These are phyloP conservation scores for Backusella tarrabulga DNA, from an alignment of 192 early-diverging fungal species.

Conservation along the genomic window DNA sequence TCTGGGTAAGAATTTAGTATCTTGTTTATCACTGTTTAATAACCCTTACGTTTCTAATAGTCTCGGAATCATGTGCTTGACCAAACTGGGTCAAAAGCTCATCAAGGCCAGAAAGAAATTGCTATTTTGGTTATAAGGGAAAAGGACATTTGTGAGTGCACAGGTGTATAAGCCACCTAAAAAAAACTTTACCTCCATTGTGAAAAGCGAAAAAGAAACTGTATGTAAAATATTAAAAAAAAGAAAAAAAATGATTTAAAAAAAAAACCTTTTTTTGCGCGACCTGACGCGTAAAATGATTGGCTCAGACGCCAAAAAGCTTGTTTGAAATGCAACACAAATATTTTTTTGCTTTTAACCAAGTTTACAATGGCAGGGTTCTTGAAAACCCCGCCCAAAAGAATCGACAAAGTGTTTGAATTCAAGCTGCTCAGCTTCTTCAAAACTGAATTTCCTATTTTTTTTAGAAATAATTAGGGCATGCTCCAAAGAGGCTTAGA, in stretches of 20 bases:
- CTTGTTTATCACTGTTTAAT: too few species aligned
- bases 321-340: conserved; percentile 2
- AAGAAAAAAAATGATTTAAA: background rate
- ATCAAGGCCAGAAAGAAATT: conserved; percentile 34
- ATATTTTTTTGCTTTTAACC: background rate
- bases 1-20: conserved; percentile 26
- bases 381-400: background rate
- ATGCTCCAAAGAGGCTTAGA: too few species aligned
- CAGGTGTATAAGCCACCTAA: background rate
- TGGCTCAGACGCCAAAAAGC: background rate
- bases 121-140: conserved; percentile 1
- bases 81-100: conserved; percentile 36
- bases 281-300: background rate
- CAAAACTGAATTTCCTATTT: too few species aligned
- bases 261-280: background rate
- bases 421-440: too few species aligned
- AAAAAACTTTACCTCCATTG: conserved; percentile 4
- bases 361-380: background rate
- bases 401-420: too few species aligned
- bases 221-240: background rate
- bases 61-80: conserved; percentile 35
- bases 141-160: background rate
- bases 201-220: background rate
- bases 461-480: too few species aligned
- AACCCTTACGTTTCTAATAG: conserved; percentile 32